Evolutionary conservation across 768 basidiomycete genomes (phyloP).

Genomic region (Pleurotus pulmonarius): DNA sequence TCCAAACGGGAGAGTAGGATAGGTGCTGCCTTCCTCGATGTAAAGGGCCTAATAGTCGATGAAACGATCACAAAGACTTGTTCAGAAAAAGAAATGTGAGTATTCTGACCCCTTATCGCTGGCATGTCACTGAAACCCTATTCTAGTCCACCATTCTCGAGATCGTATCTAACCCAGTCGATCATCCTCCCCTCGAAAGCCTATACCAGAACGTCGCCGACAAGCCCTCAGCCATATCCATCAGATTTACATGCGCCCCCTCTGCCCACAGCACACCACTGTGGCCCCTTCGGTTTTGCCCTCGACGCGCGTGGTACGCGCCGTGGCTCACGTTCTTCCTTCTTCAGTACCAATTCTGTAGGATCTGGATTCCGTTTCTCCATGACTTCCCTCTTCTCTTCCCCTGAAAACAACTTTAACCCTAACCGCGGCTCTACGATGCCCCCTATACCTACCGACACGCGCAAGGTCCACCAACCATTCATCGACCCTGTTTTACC

Average conservation of each 20-base stretch:
- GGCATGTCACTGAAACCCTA: too few relatives aligned
- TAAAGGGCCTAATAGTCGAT: conserved; percentile 38
- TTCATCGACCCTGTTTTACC: conserved; percentile 68
- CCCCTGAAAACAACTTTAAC: conserved; percentile 17
- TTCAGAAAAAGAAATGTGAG: conserved; percentile 21
- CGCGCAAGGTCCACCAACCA: conserved; percentile 57
- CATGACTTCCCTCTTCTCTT: conserved; percentile 32
- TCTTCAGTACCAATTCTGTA: conserved; percentile 25
- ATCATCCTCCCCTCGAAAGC: conserved; percentile 54
- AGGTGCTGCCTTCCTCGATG: conserved; percentile 42
- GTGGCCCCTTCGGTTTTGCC: conserved; percentile 35
- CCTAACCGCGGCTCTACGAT: conserved; percentile 15
- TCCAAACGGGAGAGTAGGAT: conserved; percentile 31
- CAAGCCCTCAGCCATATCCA: conserved; percentile 34
- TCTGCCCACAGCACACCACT: conserved; percentile 18
- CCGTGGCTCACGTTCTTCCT: conserved; percentile 8
- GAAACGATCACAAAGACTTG: conserved; percentile 24
- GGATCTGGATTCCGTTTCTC: conserved; percentile 32
- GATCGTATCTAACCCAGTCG: conserved; percentile 36
- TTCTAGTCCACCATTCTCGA: conserved; percentile 27
- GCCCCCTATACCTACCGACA: conserved; percentile 20
- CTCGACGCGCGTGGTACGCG: conserved; percentile 18
- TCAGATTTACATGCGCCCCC: conserved; percentile 41
- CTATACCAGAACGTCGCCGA: conserved; percentile 28
- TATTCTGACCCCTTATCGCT: conserved; percentile 2